Conservation (phyloP, 1,139 yeast species). For the Candida sanyaensis region DNA sequence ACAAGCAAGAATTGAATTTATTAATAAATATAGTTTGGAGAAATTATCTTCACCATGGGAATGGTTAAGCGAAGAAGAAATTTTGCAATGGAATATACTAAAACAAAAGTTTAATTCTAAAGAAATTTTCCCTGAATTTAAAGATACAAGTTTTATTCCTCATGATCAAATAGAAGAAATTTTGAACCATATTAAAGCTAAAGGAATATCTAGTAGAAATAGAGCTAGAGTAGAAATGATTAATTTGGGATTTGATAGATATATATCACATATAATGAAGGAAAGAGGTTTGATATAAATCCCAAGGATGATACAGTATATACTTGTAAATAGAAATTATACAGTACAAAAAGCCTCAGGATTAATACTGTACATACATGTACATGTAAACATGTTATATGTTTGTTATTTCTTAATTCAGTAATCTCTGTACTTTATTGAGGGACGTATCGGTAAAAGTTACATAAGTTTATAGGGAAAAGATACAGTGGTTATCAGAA, state of each 20-base stretch:
- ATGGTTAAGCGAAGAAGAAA: conserved; percentile 16
- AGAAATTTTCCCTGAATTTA: not conserved
- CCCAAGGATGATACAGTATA: not conserved
- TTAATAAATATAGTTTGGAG: conserved; percentile 6
- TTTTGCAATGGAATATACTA: conserved; percentile 16
- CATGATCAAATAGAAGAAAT: conserved; percentile 4
- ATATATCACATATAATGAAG: conserved; percentile 19
- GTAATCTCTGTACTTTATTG: not conserved
- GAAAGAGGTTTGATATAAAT: conserved; percentile 16
- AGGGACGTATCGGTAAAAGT: not conserved
- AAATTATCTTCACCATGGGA: conserved; percentile 11
- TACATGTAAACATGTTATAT: no score
- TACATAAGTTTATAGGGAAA: not conserved
- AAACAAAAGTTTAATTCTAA: conserved; percentile 4
- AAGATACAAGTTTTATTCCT: conserved; percentile 4
- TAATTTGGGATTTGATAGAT: conserved; percentile 20
- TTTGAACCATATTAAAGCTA: conserved; percentile 4
- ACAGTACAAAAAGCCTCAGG: not conserved
- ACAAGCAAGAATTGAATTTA: conserved; percentile 22
- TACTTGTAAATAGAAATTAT: not conserved
- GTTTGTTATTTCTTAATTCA: not conserved
- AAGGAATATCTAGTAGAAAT: conserved; percentile 11
- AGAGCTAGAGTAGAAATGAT: conserved; percentile 17
- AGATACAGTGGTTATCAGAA: not conserved
- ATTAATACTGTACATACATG: no score